Evolutionary conservation across 1,284 basidiomycete genomes (phyloP).

Genomic region (Cutaneotrichosporon dermatis): DNA sequence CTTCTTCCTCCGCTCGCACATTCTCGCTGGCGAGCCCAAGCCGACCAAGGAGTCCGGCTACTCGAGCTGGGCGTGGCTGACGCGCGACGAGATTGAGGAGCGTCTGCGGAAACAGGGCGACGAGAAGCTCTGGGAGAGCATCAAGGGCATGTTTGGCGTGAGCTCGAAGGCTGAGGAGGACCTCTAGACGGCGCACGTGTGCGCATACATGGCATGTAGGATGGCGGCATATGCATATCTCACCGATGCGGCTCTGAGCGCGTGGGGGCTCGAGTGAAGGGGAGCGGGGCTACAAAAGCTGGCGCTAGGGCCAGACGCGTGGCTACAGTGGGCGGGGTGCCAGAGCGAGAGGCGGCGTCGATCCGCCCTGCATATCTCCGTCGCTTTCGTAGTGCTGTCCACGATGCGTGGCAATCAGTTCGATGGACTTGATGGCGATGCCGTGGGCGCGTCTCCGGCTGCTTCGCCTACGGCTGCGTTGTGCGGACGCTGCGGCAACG

Average conservation of each 20-base stretch:
- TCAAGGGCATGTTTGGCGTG: conserved; percentile 43
- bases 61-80: conserved; percentile 41
- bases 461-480: too few species aligned
- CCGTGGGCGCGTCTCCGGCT: too few species aligned
- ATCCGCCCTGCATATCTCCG: too few species aligned
- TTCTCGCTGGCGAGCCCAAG: conserved; percentile 44
- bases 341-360: too few species aligned
- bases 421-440: too few species aligned
- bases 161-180: conserved; percentile 9
- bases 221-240: conserved; percentile 16
- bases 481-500: too few species aligned
- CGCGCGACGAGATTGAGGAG: conserved; percentile 33
- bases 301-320: too few species aligned
- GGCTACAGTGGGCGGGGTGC: too few species aligned
- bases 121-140: conserved; percentile 33
- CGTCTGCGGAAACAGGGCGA: conserved; percentile 36
- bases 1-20: conserved; percentile 48
- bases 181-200: conserved; percentile 1
- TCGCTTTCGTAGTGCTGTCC: too few species aligned
- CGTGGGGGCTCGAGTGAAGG: too few species aligned
- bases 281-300: too few species aligned
- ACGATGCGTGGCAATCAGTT: too few species aligned
- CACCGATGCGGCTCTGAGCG: conserved; percentile 3
- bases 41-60: conserved; percentile 26
- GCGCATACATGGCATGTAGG: background rate